These are phyloP conservation scores for Alternaria sp. DNA, from an alignment of 2,329 filamentous ascomycete species.

Conservation along the genomic window DNA sequence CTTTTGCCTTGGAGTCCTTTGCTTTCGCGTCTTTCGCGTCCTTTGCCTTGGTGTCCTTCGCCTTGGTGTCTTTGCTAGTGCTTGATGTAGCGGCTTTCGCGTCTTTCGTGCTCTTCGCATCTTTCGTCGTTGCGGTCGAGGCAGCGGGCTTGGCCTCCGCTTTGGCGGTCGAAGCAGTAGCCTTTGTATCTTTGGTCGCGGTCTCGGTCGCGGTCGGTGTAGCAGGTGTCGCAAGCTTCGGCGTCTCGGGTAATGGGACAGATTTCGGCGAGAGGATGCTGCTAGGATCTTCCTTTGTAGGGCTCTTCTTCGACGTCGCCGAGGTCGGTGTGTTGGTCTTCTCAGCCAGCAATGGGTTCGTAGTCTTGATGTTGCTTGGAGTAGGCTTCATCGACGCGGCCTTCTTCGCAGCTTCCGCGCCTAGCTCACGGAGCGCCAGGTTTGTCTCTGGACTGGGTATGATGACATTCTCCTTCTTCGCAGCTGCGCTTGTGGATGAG, in stretches of 20 bases:
- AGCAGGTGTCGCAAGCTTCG: conserved; percentile 15
- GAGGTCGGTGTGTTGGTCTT: conserved; percentile 39
- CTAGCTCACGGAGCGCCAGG: conserved; percentile 45
- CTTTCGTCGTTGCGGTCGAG: not conserved
- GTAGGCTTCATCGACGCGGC: conserved; percentile 45
- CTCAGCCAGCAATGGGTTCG: conserved; percentile 44
- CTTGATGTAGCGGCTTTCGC: conserved; percentile 1
- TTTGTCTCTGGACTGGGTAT: conserved; percentile 36
- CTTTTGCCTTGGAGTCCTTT: conserved; percentile 2
- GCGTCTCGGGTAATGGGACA: conserved; percentile 37
- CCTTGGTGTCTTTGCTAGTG: conserved; percentile 2
- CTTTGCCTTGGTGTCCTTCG: conserved; percentile 5
- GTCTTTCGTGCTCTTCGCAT: not conserved
- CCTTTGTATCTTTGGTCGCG: conserved; percentile 1
- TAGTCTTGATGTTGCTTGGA: conserved; percentile 43
- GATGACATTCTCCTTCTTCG: conserved; percentile 35
- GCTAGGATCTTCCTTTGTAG: conserved; percentile 18
- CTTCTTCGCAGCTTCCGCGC: conserved; percentile 46
- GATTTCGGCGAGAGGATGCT: conserved; percentile 32
- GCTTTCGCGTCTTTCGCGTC: not conserved
- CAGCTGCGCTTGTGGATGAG: conserved; percentile 14
- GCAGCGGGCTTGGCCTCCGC: not conserved
- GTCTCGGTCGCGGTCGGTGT: not conserved
- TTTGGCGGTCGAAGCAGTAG: not conserved
- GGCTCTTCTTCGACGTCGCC: conserved; percentile 37